Percentiles rank a stretch among this genome's conserved stretches.
Evolutionary conservation across 78 protist genomes (phyloP).

Genomic region (Salpingoeca rosetta): DNA sequence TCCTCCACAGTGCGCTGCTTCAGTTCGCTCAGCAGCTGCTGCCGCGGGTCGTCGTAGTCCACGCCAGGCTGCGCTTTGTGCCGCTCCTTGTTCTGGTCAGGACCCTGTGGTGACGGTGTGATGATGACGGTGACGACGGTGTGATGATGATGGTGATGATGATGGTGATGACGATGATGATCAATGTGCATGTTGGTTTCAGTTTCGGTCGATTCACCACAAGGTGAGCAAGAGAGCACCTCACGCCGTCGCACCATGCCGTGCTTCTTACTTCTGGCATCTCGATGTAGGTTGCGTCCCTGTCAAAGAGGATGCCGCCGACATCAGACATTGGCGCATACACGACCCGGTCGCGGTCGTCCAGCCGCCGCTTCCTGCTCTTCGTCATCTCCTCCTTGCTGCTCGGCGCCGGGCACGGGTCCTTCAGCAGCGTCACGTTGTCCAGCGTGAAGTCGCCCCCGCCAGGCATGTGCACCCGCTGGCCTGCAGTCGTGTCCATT

Average conservation of each 20-base stretch:
- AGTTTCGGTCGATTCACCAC: neutral
- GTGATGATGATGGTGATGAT: too few species aligned
- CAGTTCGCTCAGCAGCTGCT: too few species aligned
- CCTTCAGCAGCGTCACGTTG: slow-evolving; percentile 55
- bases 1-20: too few species aligned
- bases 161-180: too few species aligned
- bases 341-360: slow-evolving; percentile 49
- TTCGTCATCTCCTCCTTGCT: neutral
- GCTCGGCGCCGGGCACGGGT: slow-evolving; percentile 91
- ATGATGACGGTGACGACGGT: too few species aligned
- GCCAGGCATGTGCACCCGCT: slow-evolving; percentile 89
- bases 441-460: slow-evolving; percentile 83
- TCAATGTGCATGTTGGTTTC: neutral
- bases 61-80: too few species aligned
- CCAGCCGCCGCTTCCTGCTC: slow-evolving; percentile 42
- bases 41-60: too few species aligned
- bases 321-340: slow-evolving; percentile 79
- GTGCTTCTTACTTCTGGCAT: too few species aligned
- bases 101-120: neutral
- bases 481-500: too few species aligned
- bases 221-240: too few species aligned
- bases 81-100: neutral
- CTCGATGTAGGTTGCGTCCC: slow-evolving; percentile 91
- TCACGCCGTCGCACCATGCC: too few species aligned
- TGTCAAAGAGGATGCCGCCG: slow-evolving; percentile 90